Percentiles rank a stretch among this genome's conserved stretches.
Evolutionary conservation across 2,329 filamentous ascomycete species (phyloP).

Genomic region (Aspergillus udagawae): DNA sequence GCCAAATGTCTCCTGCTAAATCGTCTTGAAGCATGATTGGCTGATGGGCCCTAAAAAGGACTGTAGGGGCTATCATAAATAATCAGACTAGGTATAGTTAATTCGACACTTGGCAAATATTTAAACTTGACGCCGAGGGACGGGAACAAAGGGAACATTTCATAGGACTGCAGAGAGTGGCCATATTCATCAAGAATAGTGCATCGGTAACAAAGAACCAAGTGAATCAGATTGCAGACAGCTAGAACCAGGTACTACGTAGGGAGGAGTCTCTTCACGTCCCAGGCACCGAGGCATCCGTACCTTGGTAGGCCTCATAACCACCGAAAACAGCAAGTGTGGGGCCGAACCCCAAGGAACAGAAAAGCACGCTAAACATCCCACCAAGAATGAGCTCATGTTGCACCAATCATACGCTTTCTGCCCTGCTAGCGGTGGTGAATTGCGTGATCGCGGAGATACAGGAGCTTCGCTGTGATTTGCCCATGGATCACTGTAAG

Average conservation of each 20-base stretch:
- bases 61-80: neutral
- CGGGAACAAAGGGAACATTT: neutral
- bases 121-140: no score
- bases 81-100: neutral
- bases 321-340: neutral
- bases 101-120: neutral
- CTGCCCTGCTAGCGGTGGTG: constrained; percentile 26
- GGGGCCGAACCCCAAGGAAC: neutral
- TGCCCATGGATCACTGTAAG: constrained; percentile 9
- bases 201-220: neutral
- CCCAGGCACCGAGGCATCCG: neutral
- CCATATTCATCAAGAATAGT: neutral
- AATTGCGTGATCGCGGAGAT: constrained; percentile 34
- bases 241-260: no score
- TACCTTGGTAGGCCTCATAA: neutral
- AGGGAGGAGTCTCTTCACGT: neutral
- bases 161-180: neutral
- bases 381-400: constrained; percentile 18
- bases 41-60: neutral
- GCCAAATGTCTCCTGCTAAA: constrained; percentile 11
- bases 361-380: constrained; percentile 20
- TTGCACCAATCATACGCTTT: constrained; percentile 25
- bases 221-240: neutral
- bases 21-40: neutral
- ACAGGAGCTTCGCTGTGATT: constrained; percentile 14